Evolutionary conservation across 2,329 filamentous ascomycete genomes (phyloP), one percentile per base, ranked within the genome.

Genomic region (Talaromyces sp.): DNA sequence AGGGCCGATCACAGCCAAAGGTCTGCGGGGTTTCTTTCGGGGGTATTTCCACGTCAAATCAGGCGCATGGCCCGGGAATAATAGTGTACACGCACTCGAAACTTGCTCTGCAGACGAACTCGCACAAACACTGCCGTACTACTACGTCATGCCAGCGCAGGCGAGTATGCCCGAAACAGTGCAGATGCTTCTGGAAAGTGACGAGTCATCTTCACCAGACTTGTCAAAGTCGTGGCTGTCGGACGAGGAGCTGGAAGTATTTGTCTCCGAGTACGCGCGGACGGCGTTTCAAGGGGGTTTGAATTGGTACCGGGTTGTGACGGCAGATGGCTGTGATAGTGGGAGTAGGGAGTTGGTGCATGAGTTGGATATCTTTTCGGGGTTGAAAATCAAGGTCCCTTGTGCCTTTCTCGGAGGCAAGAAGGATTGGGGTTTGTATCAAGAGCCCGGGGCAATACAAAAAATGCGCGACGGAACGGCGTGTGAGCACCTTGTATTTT

Each of bases 11-110:
- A 80, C 84, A 3, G 11, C 31, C 17, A 38, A 55, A 61, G 82
- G 84, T 2, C 75, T 89, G 13, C 77, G 81, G n/a, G 70, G 71
- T 0, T 89, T 89, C 63, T 75, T 89, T 1, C 80, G 86, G 10
- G 86, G 87, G 3, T 90, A 89, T 68, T 84, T 89, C 64, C 82
- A 89, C 67, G 78, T 90, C 54, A 90, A 90, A 69, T 86, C 83
- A 58, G 86, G 82, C 6, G 81, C 83, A 58, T 89, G 84, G 83
- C 67, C 71, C 4, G 75, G 77, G 4, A 86, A 86, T 65, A 32
- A 29, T 3, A 43, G 14, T 21, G 29, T 19, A 32, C 58, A 19
- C n/a, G 19, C 38, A 21, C 64, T 74, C 13, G 13, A 21, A 55
- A 76, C 72, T 2, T 89, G 85, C 85, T 80, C 73, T 1, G 86